Evolutionary conservation across 331 rosid species (phyloP), one percentile per base, ranked within the genome.

Genomic region (Ulmus americana): DNA sequence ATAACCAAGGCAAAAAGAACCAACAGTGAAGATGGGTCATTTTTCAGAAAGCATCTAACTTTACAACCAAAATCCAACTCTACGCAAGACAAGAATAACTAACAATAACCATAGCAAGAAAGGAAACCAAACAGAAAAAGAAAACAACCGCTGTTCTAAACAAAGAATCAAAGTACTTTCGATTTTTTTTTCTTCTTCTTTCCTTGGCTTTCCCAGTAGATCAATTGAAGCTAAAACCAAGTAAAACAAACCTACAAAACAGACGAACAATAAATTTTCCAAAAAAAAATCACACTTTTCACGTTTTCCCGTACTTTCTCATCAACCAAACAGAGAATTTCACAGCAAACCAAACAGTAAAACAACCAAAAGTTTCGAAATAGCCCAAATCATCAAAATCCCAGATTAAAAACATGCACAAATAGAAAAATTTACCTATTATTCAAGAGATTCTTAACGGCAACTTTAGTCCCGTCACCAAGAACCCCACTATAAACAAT

Each of bases 391-490:
- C 28, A n/a, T 12, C 10, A 6, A 60, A 60, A 41, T 56, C 45
- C 22, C 10, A 59, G 53, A 61, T 64, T 6, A 12, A 53, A 20
- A 55, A 12, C 9, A 11, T 6, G 18, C 5, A 39, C 1, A 59
- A 1, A 38, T 5, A 22, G 11, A 14, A 12, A 50, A 7, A 69
- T 55, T 59, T 81, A 92, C 99, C 85, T 84, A 77, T 90, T 94
- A 77, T 94, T 94, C 79, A 94, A 76, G 55, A 94, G 95, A 59
- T 94, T 94, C 83, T 94, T 94, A 3, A 94, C 89, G n/a, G 99
- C 99, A 59, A 94, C 69, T 54, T 59, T 76, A 45, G 86, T 82
- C 1, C 96, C 96, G 51, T 94, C 99, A 61, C 66, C 40, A 18
- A 94, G 82, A 39, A 82, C 12, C 0, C 99, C 99, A 43, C 76